Evolutionary conservation across 768 basidiomycete genomes (phyloP).

Genomic region (Lentinula sp.): DNA sequence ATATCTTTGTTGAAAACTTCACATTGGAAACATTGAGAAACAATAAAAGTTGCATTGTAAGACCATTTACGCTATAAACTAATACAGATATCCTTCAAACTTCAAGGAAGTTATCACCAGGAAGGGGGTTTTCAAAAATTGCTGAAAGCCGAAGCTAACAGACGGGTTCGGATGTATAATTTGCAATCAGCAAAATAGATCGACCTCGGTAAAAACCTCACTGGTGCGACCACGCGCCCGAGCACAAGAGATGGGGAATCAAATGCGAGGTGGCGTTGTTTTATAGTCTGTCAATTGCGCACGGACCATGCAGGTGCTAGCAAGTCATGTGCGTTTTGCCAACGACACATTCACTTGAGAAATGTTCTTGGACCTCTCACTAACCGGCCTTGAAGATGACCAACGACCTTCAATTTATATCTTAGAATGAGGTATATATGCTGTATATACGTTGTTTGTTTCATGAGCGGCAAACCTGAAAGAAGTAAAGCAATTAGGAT

Average conservation of each 20-base stretch:
- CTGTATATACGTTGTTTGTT: background rate
- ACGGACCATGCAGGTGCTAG: background rate
- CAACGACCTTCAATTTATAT: no score
- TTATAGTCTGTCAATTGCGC: background rate
- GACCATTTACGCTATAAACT: background rate
- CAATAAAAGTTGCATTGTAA: background rate
- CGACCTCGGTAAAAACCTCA: conserved; percentile 95
- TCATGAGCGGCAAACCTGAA: background rate
- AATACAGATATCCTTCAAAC: conserved; percentile 10
- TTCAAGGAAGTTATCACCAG: conserved; percentile 20
- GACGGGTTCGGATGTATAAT: conserved; percentile 96
- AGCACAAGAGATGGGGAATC: conserved; percentile 53
- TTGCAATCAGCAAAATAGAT: conserved; percentile 96
- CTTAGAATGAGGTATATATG: background rate
- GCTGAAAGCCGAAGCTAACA: conserved; percentile 82
- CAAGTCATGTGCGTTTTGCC: background rate
- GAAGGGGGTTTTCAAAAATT: conserved; percentile 71
- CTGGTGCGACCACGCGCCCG: conserved; percentile 88
- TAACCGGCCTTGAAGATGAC: no score
- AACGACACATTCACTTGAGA: background rate
- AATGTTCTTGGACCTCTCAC: no score
- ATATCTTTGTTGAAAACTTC: no score
- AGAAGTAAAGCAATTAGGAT: background rate
- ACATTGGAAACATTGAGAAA: background rate
- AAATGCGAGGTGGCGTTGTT: background rate